These are phyloP conservation scores for Penicillium odoratum DNA, from an alignment of 495 filamentous ascomycete genomes.

Conservation along the genomic window DNA sequence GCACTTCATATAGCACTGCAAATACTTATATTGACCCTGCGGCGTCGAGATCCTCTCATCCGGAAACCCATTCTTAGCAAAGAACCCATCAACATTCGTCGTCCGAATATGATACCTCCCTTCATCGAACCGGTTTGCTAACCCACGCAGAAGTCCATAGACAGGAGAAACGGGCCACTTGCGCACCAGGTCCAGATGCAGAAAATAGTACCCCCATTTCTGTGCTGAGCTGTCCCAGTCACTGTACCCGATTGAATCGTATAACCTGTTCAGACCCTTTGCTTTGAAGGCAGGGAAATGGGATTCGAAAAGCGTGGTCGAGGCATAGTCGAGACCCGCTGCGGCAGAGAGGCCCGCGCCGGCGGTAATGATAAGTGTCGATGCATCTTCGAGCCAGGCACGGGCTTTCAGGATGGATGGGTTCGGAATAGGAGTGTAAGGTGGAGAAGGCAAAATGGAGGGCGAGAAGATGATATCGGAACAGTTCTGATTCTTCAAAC, in stretches of 20 bases:
- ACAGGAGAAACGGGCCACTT: constrained; percentile 19
- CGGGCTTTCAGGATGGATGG: constrained; percentile 14
- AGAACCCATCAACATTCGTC: constrained; percentile 27
- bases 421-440: not conserved
- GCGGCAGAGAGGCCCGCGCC: constrained; percentile 31
- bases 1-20: constrained; percentile 28
- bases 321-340: constrained; percentile 31
- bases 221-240: constrained; percentile 20
- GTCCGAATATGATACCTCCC: constrained; percentile 22
- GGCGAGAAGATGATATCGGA: not conserved
- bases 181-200: constrained; percentile 24
- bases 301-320: constrained; percentile 14
- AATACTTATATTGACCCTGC: constrained; percentile 24
- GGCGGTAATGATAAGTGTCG: constrained; percentile 22
- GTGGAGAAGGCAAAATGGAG: not conserved
- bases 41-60: constrained; percentile 19
- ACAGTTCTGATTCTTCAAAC: not conserved
- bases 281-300: constrained; percentile 25
- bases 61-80: constrained; percentile 24
- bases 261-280: constrained; percentile 19
- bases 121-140: constrained; percentile 3
- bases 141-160: constrained; percentile 11
- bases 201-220: constrained; percentile 32
- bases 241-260: constrained; percentile 26
- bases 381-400: constrained; percentile 21